Evolutionary conservation across 768 basidiomycete species (phyloP), one percentile per base, ranked within the genome.

Genomic region (Hericium rajendrae): DNA sequence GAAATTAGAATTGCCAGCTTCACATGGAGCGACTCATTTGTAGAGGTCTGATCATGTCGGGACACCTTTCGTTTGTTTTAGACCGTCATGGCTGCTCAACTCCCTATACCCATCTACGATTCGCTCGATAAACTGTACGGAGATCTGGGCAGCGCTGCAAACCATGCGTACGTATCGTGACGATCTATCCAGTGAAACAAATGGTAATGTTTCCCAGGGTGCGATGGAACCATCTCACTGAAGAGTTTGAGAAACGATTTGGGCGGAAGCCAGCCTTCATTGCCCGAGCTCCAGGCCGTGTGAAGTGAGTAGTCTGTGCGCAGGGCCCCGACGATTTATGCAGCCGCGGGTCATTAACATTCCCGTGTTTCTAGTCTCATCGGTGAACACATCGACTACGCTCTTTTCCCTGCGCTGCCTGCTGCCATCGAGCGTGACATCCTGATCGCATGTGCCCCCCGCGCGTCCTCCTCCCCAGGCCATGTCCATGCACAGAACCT

Each of bases 331-430:
- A 26, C 26, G 4, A 26, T 26, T 26, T 26, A 26, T 77, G 76
- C 62, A 67, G 77, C 53, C 9, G 55, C 59, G 63, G 56, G 51
- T 38, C 24, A 13, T 38, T 38, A 16, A 22, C 37, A 26, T 26
- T 26, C 26, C 26, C 26, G 24, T 13, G 18, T 26, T 28, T 15
- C 16, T 43, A 64, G 57, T 53, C 55, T 70, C 16, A 67, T 72
- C 82, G 88, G 88, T 37, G 88, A 91, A 71, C 87, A 91, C 66
- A 86, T 91, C 67, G 89, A 91, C 69, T 91, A 91, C 62, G 81
- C 85, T 0, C 73, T 91, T 26, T 91, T 91, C 62, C 91, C 91
- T 3, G 89, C 89, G 8, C 77, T 93, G 38, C 92, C 91, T 15
- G 79, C 85, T n/a, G 91, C 91, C 0, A 79, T 93, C 40, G 91